These are phyloP conservation scores for Verbascum thapsus DNA, from an alignment of 257 asterid species.

Conservation along the genomic window DNA sequence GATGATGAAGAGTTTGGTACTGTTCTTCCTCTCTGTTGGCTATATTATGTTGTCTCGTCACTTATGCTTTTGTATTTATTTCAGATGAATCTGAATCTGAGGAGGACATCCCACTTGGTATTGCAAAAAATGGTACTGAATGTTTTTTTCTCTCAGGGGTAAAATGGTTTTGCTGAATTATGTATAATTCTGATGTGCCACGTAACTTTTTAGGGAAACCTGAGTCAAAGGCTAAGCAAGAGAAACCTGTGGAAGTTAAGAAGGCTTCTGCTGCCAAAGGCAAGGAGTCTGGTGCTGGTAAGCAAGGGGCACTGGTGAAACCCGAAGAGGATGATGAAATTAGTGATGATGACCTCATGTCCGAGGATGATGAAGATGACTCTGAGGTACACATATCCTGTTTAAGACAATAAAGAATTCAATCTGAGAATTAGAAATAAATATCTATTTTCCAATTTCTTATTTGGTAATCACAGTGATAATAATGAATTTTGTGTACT, in stretches of 20 bases:
- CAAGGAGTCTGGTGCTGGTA: conserved; percentile 54
- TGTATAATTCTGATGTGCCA: not conserved
- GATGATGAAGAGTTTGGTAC: conserved; percentile 58
- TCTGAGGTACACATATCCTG: conserved; percentile 38
- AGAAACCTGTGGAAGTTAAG: conserved; percentile 50
- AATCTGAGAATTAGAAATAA: too few species aligned
- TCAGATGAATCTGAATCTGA: conserved; percentile 64
- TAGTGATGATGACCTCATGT: conserved; percentile 54
- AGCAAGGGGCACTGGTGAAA: conserved; percentile 64
- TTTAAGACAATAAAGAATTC: not conserved
- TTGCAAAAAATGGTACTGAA: conserved; percentile 51
- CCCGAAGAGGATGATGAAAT: conserved; percentile 39
- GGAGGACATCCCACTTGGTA: conserved; percentile 49
- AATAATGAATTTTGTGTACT: not conserved
- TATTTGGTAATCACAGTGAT: not conserved
- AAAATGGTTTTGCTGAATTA: not conserved
- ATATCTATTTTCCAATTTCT: not conserved
- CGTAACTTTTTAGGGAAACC: conserved; percentile 42
- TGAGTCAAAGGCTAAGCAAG: conserved; percentile 41
- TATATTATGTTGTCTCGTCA: not conserved
- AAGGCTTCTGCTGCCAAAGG: too few species aligned
- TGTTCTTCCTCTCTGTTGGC: too few species aligned
- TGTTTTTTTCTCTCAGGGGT: not conserved
- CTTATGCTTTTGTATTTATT: not conserved
- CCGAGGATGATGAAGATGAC: conserved; percentile 54